Evolutionary conservation across 2,329 filamentous ascomycete species (phyloP), one percentile per base, ranked within the genome.

Genomic region (Elsinoe australis): DNA sequence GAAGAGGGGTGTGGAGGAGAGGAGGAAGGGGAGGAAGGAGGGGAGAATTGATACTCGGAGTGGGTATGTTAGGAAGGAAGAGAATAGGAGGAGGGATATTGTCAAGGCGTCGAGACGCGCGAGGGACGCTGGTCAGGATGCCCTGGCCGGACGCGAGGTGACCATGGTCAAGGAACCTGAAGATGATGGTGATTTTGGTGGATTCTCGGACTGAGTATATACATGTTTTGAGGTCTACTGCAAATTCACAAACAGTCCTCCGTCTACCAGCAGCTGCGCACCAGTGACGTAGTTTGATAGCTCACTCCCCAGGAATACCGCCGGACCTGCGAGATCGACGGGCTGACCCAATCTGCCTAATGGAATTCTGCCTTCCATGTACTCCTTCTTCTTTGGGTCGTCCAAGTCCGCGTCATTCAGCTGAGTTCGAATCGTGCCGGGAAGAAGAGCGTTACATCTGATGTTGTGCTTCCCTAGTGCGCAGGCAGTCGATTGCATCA

Each of bases 201-300:
- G 68, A 4, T 69, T 70, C 52, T 67, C 67, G 12, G 51, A 53
- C 18, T 48, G 34, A 36, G 15, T 39, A 18, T 36, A 7, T 36
- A 38, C 24, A 46, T 12, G 26, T 6, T 7, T 42, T 22, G 15
- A 15, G 31, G 12, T 21, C 28, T 47, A 90, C 66, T 92, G 87
- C 57, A 94, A 69, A 66, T 94, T 94, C 12, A 94, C 88, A 72
- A 92, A 95, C 53, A 90, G 64, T 0, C 89, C 88, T 8, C 88
- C 89, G 66, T 95, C 88, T 10, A 95, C 88, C 53, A 95, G 64
- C 56, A 95, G 61, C 66, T 92, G 86, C 12, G 87, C 82, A 0
- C 87, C 87, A 51, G 80, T 90, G 8, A 92, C 83, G 67, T 89
- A 92, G 18, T 78, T 77, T 62, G 83, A 90, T 67, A 94, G 66